Evolutionary conservation across 306 rosid genomes (phyloP).

Genomic region (Quercus suber): DNA sequence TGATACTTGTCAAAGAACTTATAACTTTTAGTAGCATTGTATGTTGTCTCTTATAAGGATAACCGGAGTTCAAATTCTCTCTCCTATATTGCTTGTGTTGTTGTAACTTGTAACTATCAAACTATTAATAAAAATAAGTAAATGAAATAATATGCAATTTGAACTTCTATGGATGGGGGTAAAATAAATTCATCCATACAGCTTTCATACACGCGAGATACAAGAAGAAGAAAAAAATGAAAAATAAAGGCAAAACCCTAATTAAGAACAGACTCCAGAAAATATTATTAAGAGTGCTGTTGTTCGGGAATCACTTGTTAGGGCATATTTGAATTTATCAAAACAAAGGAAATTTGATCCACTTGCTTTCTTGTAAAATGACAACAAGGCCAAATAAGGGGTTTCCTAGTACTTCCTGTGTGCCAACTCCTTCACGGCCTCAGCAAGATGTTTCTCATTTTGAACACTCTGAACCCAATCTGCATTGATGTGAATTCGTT

Average conservation of each 20-base stretch:
- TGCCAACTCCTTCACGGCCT: constrained; percentile 53
- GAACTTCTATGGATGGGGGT: too few species aligned
- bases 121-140: too few species aligned
- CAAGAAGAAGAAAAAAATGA: not conserved
- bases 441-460: constrained; percentile 50
- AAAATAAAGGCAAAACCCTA: not conserved
- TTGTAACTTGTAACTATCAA: too few species aligned
- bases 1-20: too few species aligned
- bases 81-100: too few species aligned
- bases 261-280: not conserved
- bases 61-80: too few species aligned
- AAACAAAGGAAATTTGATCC: not conserved
- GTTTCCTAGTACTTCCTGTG: constrained; percentile 31
- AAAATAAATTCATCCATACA: too few species aligned
- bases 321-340: not conserved
- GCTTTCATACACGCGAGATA: not conserved
- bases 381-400: not conserved
- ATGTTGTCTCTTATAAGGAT: too few species aligned
- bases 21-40: too few species aligned
- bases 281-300: not conserved
- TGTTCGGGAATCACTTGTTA: too few species aligned
- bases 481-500: constrained; percentile 65
- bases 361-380: not conserved
- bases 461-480: constrained; percentile 65
- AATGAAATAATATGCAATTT: too few species aligned